phyloP scores from a whole-genome alignment of 2,329 filamentous ascomycete species.

The Aspergillus japonicus region DNA sequence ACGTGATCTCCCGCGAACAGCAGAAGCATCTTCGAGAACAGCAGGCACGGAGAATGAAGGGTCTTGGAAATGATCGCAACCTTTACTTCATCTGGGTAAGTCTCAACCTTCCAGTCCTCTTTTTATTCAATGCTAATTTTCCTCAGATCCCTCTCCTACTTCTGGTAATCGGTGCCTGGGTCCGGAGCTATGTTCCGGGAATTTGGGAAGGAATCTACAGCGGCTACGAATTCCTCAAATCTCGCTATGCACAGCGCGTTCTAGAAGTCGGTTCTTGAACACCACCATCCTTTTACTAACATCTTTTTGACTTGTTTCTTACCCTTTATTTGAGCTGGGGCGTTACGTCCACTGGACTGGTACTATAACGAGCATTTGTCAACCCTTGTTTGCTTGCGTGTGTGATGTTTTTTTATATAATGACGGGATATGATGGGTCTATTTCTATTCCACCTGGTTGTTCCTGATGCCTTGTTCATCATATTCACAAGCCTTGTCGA shows the following conservation, averaged over 20 bases:
- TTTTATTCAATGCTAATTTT: conserved; percentile 21
- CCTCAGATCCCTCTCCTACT: conserved; percentile 48
- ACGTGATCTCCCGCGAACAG: conserved; percentile 45
- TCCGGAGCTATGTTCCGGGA: conserved; percentile 44
- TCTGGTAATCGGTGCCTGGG: conserved; percentile 47
- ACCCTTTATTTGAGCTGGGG: conserved; percentile 24
- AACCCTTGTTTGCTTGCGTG: conserved; percentile 14
- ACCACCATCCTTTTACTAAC: conserved; percentile 13
- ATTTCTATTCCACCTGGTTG: conserved; percentile 16
- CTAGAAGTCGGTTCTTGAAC: conserved; percentile 32
- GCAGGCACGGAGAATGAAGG: conserved; percentile 50
- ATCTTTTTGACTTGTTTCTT: conserved; percentile 16
- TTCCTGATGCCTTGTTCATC: conserved; percentile 1
- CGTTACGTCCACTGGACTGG: conserved; percentile 21
- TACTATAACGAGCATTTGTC: conserved; percentile 18
- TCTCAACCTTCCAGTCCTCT: conserved; percentile 4
- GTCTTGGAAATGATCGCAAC: conserved; percentile 50
- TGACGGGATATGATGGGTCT: conserved; percentile 32
- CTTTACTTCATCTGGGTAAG: conserved; percentile 57
- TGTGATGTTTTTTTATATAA: conserved; percentile 30
- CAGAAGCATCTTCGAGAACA: conserved; percentile 49
- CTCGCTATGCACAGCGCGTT: conserved; percentile 35
- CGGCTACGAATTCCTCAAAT: conserved; percentile 40
- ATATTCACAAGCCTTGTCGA: conserved; percentile 6
- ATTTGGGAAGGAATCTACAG: conserved; percentile 41